These are phyloP conservation scores for Lipomyces kockii DNA, from an alignment of 805 yeast species.

Conservation along the genomic window DNA sequence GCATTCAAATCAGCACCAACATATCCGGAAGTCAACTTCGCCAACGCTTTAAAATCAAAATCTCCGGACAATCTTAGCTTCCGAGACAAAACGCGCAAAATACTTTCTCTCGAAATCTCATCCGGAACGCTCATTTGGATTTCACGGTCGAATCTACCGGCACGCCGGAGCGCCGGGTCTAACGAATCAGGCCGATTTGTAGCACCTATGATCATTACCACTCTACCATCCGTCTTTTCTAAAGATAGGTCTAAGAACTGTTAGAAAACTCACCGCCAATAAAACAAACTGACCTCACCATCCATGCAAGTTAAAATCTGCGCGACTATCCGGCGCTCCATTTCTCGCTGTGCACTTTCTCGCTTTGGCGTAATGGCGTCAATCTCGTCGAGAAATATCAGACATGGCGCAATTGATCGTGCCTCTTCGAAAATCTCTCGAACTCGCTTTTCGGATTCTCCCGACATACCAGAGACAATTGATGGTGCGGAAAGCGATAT, in stretches of 20 bases:
- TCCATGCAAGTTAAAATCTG: constrained; percentile 94
- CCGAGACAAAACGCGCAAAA: constrained; percentile 56
- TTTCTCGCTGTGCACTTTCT: constrained; percentile 97
- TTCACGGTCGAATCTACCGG: constrained; percentile 95
- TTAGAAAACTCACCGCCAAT: neutral
- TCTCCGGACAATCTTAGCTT: constrained; percentile 66
- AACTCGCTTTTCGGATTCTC: constrained; percentile 93
- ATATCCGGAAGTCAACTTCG: constrained; percentile 94
- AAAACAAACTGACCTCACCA: constrained; percentile 48
- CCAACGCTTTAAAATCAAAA: constrained; percentile 72
- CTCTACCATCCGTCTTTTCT: constrained; percentile 88
- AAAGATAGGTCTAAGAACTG: constrained; percentile 55
- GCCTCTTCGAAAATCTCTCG: constrained; percentile 96
- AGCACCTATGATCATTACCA: constrained; percentile 93
- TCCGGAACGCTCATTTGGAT: constrained; percentile 94
- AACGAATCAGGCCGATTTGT: constrained; percentile 95
- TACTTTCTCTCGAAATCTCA: constrained; percentile 76
- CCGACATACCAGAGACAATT: constrained; percentile 98
- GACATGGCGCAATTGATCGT: constrained; percentile 83
- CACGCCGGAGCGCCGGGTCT: constrained; percentile 93
- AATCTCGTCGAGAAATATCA: constrained; percentile 92
- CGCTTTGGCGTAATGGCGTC: constrained; percentile 98
- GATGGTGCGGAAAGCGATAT: constrained; percentile 92
- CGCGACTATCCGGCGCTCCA: constrained; percentile 97
- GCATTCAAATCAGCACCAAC: constrained; percentile 98